Evolutionary conservation across 495 filamentous ascomycete species (phyloP), one percentile per base, ranked within the genome.

Genomic region (Stereocaulon alpinum): DNA sequence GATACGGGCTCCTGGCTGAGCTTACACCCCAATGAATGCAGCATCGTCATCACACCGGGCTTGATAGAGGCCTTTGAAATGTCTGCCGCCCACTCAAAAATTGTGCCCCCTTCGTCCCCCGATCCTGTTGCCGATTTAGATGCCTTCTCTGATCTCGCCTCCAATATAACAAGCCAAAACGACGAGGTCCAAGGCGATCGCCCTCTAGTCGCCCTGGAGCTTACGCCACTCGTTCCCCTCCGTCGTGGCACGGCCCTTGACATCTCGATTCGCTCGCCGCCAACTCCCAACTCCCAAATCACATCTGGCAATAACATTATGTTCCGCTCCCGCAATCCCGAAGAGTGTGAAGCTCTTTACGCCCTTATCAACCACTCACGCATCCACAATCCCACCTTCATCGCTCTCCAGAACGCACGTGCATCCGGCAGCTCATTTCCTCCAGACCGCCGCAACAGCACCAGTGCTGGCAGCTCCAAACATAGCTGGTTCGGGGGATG

Each of bases 231-330:
- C 12, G 91, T 96, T 15, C 85, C 87, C 63, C 82, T 96, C 45
- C 84, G 92, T 61, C 84, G 89, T 49, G 91, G 91, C 54, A 96
- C 87, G 20, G 91, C 86, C 22, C 79, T 97, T 37, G 93, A 99
- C 68, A 90, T 99, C 53, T 91, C 92, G 51, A 89, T 99, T 64
- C 83, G 88, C 47, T 95, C 91, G 12, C 84, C 85, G 20, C 86
- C 84, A 15, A 89, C 84, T 17, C 67, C 82, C 6, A 82, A 83
- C 37, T 89, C 87, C 2, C 81, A 82, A 58, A 77, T 90, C 40
- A 81, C 80, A n/a, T 77, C 82, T 50, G 83, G 82, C 62, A 84
- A 80, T 61, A 89, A 88, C 66, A 83, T 89, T 61, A 89, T 92
- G 79, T 91, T 96, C 75, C 88, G 94, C n/a, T 88, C 88, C 7